These are phyloP conservation scores for Stenocarpella maydis DNA, from an alignment of 2,329 filamentous ascomycete genomes.

Conservation along the genomic window DNA sequence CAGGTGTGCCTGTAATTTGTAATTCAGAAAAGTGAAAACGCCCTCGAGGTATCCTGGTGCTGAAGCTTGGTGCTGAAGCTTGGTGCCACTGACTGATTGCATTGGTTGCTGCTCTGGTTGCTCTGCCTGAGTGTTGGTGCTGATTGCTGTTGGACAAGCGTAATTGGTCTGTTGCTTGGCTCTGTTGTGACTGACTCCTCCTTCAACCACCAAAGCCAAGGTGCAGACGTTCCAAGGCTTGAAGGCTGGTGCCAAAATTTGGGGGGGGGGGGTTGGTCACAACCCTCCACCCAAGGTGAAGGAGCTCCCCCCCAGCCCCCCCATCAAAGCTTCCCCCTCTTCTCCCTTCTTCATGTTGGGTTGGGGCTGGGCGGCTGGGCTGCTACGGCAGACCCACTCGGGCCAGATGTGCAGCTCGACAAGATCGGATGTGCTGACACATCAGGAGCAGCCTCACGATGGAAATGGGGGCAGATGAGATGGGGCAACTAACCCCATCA, in stretches of 20 bases:
- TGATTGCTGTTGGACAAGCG: slow-evolving; percentile 3
- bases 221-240: neutral
- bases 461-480: neutral
- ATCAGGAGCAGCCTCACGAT: neutral
- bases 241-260: neutral
- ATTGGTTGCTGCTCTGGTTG: neutral
- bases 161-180: slow-evolving; percentile 24
- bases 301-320: neutral
- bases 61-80: neutral
- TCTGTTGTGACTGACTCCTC: neutral
- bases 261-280: neutral
- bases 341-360: slow-evolving; percentile 13
- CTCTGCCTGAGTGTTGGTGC: neutral
- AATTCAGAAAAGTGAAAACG: no score
- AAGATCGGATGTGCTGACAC: slow-evolving; percentile 1
- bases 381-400: slow-evolving; percentile 26
- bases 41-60: neutral
- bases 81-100: neutral
- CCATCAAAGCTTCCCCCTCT: neutral
- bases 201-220: neutral
- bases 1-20: no score
- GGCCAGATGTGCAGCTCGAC: slow-evolving; percentile 30
- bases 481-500: neutral
- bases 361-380: neutral
- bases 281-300: neutral